A percentile compares a stretch with the other conserved stretches of the same genome.
These are phyloP conservation scores for Cucumis melo DNA, from an alignment of 306 rosid genomes.

Conservation along the genomic window DNA sequence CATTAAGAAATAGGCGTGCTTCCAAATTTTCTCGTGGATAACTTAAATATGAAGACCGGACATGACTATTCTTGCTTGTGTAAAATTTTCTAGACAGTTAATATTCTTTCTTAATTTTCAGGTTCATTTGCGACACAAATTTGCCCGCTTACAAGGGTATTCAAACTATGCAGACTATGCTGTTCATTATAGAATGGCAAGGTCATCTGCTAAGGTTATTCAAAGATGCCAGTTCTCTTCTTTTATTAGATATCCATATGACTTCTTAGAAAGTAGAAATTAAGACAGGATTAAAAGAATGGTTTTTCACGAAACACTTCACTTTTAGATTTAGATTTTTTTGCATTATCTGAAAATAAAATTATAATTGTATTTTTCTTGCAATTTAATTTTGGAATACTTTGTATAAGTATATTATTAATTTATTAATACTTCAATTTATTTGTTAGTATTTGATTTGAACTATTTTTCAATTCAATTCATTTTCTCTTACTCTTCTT, in stretches of 20 bases:
- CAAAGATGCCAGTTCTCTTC: neutral
- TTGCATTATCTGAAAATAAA: neutral
- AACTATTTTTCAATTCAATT: neutral
- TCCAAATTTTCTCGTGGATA: neutral
- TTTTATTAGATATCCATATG: slow-evolving; percentile 6
- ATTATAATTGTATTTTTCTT: neutral
- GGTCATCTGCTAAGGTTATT: slow-evolving; percentile 72
- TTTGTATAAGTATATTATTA: neutral
- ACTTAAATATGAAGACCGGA: neutral
- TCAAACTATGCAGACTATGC: slow-evolving; percentile 86
- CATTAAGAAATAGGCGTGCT: neutral
- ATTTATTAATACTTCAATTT: neutral
- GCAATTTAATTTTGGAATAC: neutral
- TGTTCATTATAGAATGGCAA: slow-evolving; percentile 77
- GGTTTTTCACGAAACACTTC: neutral
- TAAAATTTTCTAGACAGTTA: neutral
- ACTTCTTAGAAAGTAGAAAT: neutral
- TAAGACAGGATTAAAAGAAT: neutral
- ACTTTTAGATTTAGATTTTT: neutral
- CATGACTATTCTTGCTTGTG: neutral
- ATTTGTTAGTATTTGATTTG: neutral
- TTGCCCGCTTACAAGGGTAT: slow-evolving; percentile 79
- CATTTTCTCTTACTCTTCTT: neutral
- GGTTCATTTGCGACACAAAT: slow-evolving; percentile 84
- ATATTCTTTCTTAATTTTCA: slow-evolving; percentile 23